Percentiles rank a stretch among this genome's conserved stretches.
Evolutionary conservation across 345 rosid genomes (phyloP).

Genomic region (Lepidium aucheri): DNA sequence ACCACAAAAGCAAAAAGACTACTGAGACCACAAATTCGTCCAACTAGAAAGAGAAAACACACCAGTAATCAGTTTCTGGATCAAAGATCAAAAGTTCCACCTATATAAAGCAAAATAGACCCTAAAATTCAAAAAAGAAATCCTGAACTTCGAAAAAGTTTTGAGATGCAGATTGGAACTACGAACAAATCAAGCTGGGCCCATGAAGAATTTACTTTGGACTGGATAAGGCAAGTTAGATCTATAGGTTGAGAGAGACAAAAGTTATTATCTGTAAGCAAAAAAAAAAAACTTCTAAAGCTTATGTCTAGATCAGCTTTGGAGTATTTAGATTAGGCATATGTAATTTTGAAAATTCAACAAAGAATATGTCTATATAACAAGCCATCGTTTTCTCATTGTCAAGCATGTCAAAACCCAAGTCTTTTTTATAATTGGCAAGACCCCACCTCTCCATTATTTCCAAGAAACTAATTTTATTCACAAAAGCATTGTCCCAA

Average conservation of each 20-base stretch:
- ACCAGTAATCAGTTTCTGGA: background rate
- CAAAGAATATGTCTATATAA: slow-evolving; percentile 30
- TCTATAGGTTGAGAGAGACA: slow-evolving; percentile 8
- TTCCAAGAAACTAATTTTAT: slow-evolving; percentile 16
- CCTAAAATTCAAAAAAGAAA: background rate
- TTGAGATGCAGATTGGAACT: slow-evolving; percentile 11
- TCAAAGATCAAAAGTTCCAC: slow-evolving; percentile 2
- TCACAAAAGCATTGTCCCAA: slow-evolving; percentile 13
- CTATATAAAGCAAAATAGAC: slow-evolving; percentile 2
- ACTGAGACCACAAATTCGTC: background rate
- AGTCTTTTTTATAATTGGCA: slow-evolving; percentile 1
- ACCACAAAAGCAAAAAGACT: background rate
- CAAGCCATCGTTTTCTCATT: slow-evolving; percentile 24
- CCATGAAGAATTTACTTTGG: slow-evolving; percentile 17
- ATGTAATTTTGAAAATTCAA: background rate
- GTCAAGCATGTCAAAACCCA: slow-evolving; percentile 21
- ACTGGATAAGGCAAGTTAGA: slow-evolving; percentile 25
- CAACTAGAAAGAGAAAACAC: background rate
- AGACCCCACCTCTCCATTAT: slow-evolving; percentile 33
- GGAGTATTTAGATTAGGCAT: slow-evolving; percentile 13
- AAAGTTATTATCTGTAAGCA: slow-evolving; percentile 8
- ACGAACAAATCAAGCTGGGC: slow-evolving; percentile 23
- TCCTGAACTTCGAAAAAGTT: slow-evolving; percentile 1
- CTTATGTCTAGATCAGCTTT: slow-evolving; percentile 12
- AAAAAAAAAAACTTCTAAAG: background rate